phyloP scores from a whole-genome alignment of 2,329 filamentous ascomycete genomes.

The Pseudogymnoascus sp. region DNA sequence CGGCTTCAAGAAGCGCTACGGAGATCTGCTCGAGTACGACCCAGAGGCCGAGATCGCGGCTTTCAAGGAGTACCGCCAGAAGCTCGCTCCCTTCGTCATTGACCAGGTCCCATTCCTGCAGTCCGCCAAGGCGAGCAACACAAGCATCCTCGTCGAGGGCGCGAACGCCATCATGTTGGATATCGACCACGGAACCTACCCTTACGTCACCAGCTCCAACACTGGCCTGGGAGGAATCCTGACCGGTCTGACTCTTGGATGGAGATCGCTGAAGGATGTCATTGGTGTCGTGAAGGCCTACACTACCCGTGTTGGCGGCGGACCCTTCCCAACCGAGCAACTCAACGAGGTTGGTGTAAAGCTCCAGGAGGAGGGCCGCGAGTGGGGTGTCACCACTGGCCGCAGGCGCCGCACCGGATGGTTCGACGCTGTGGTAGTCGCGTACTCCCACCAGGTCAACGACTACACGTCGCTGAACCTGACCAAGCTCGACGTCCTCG shows the following conservation, averaged over 20 bases:
- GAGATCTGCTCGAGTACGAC: constrained; percentile 55
- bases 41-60: constrained; percentile 58
- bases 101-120: constrained; percentile 56
- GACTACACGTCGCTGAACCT: constrained; percentile 43
- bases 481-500: constrained; percentile 60
- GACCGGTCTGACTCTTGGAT: constrained; percentile 40
- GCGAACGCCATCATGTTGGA: constrained; percentile 60
- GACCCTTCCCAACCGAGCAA: constrained; percentile 60
- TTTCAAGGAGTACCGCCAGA: constrained; percentile 50
- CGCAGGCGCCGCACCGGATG: constrained; percentile 52
- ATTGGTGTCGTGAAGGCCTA: constrained; percentile 62
- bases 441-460: constrained; percentile 43
- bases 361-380: constrained; percentile 39
- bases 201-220: constrained; percentile 36
- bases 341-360: constrained; percentile 35
- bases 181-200: constrained; percentile 51
- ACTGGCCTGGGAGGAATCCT: constrained; percentile 53
- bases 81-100: constrained; percentile 51
- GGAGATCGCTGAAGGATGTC: constrained; percentile 49
- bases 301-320: constrained; percentile 53
- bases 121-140: constrained; percentile 48
- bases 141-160: constrained; percentile 59
- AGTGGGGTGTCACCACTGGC: constrained; percentile 41
- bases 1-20: constrained; percentile 61
- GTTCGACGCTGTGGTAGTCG: constrained; percentile 50